phyloP scores from a whole-genome alignment of 306 rosid species.

The Medicago lupulina region DNA sequence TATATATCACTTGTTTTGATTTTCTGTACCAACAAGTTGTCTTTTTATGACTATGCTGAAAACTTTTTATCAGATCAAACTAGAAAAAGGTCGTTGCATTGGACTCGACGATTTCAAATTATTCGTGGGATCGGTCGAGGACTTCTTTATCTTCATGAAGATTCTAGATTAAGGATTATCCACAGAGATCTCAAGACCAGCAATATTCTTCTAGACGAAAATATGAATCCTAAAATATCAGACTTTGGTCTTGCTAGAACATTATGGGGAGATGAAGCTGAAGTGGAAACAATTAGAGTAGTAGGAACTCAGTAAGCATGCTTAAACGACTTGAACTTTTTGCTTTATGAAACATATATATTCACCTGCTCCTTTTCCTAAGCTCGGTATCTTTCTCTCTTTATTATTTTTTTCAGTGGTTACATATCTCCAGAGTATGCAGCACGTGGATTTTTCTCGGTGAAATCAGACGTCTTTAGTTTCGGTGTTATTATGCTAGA shows the following conservation, averaged over 20 bases:
- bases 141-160: slow-evolving; percentile 64
- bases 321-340: neutral
- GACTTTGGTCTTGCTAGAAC: slow-evolving; percentile 69
- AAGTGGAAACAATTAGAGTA: slow-evolving; percentile 54
- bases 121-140: slow-evolving; percentile 59
- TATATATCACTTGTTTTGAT: neutral
- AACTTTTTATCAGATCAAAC: slow-evolving; percentile 38
- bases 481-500: slow-evolving; percentile 64
- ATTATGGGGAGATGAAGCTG: slow-evolving; percentile 50
- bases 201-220: slow-evolving; percentile 56
- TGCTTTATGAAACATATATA: neutral
- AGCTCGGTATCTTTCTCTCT: neutral
- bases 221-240: slow-evolving; percentile 66
- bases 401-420: slow-evolving; percentile 47
- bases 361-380: neutral
- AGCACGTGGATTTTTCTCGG: slow-evolving; percentile 54
- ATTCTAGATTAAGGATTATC: slow-evolving; percentile 62
- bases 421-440: slow-evolving; percentile 72
- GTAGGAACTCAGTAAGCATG: slow-evolving; percentile 64
- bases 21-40: neutral
- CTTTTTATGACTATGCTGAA: slow-evolving; percentile 18
- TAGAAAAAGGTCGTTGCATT: slow-evolving; percentile 37
- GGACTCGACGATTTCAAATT: slow-evolving; percentile 56
- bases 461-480: slow-evolving; percentile 65
- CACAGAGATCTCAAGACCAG: slow-evolving; percentile 66